These are phyloP conservation scores for Wakefieldia striispora DNA, from an alignment of 768 basidiomycete genomes.

Conservation along the genomic window DNA sequence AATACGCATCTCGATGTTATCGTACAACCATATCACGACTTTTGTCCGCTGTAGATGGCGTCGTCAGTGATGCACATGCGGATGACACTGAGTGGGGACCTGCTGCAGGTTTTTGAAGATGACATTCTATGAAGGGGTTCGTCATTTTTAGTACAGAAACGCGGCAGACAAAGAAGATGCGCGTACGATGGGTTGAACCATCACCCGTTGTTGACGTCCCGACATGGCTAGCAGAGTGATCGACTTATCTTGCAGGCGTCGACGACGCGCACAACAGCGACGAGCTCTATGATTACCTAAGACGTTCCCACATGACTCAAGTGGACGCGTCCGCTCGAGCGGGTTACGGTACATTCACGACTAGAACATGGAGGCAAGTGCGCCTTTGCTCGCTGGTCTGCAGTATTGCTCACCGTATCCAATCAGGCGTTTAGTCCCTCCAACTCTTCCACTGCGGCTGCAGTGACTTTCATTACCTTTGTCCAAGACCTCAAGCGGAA, in stretches of 20 bases:
- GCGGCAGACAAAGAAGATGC: neutral
- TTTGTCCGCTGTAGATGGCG: slow-evolving; percentile 60
- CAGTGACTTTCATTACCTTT: slow-evolving; percentile 98
- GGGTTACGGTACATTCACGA: slow-evolving; percentile 12
- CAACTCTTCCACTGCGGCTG: slow-evolving; percentile 94
- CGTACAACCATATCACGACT: slow-evolving; percentile 93
- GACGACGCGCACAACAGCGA: slow-evolving; percentile 8
- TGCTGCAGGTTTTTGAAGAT: slow-evolving; percentile 98
- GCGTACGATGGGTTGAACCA: slow-evolving; percentile 99
- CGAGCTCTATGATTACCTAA: slow-evolving; percentile 22
- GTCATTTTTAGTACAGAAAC: slow-evolving; percentile 6
- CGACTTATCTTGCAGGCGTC: slow-evolving; percentile 6
- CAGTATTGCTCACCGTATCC: slow-evolving; percentile 7
- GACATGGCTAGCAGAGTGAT: slow-evolving; percentile 61
- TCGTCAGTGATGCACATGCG: slow-evolving; percentile 12
- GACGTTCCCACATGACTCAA: slow-evolving; percentile 17
- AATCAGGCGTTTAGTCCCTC: slow-evolving; percentile 64
- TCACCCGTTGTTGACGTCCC: slow-evolving; percentile 90
- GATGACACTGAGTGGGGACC: slow-evolving; percentile 35
- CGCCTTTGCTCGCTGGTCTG: neutral
- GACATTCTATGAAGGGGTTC: slow-evolving; percentile 62
- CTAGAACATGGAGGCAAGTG: slow-evolving; percentile 29
- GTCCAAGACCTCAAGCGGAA: slow-evolving; percentile 99
- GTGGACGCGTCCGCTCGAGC: slow-evolving; percentile 17
- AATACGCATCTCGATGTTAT: slow-evolving; percentile 95